Base-by-base conservation (phyloP, 140 eudicot species). In the Stevia rebaudiana region DNA sequence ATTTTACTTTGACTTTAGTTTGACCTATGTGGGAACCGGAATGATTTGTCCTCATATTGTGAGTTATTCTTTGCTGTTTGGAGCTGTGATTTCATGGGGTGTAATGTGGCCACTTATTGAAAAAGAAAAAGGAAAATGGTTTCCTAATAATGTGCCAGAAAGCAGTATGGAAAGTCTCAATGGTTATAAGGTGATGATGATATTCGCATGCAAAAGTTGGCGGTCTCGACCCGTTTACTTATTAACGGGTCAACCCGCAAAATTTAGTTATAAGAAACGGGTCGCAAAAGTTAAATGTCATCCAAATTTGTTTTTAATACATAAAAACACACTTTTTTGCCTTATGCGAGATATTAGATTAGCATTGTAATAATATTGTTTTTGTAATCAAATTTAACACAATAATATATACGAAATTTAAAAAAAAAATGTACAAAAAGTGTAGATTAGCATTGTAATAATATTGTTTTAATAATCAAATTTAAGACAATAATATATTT, bases 41-140 rank as follows among this genome's bases (percentile, higher is more conserved):
- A 88, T 92, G 99, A 92, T 92, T 40, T 92, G 96, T 48, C 81
- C 99, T 53, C 92, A 81, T 71, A 84, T 83, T 42, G 95, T 92
- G 68, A 92, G 86, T 71, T 65, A 88, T 50, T 92, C 99, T 5
- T 62, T 88, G 83, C 94, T 92, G 18, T 71, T 92, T 69, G 96
- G 99, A 68, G 90, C 96, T 63, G 84, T 88, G 58, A 59, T 92
- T 48, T 92, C 99, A 16, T 91, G 94, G 88, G 98, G 95, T 42
- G 43, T 91, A 17, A 87, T 90, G 97, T 90, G 94, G 94, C 97
- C 97, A 15, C 87, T 86, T 56, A 77, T 90, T 4, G 71, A 69
- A 67, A 78, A 65, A 8, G 79, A 71, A 16, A 80, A 78, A 72
- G 97, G 95, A 44, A 77, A 83, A 13, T 90, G 97, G 97, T 90